A percentile compares a stretch with the other conserved stretches of the same genome.
Evolutionary conservation across 108 stramenopile species (phyloP).

Genomic region (Nitzschia inconspicua): DNA sequence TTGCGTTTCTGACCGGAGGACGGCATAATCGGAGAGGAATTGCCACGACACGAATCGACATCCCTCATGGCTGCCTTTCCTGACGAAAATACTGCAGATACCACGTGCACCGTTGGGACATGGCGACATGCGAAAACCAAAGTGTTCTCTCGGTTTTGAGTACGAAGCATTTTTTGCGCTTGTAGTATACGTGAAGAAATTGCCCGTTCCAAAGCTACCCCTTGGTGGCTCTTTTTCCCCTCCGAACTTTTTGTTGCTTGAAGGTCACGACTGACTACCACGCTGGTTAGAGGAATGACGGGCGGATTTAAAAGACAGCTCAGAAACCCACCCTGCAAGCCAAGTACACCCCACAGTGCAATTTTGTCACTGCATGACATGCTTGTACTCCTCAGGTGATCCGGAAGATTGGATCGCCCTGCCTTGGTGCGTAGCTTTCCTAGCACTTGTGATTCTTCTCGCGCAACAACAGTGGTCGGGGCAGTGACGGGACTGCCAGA

Average conservation of each 20-base stretch:
- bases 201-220: slow-evolving; percentile 57
- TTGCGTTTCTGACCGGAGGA: slow-evolving; percentile 6
- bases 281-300: slow-evolving; percentile 44
- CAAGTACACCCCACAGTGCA: slow-evolving; percentile 77
- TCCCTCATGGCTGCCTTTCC: slow-evolving; percentile 22
- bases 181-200: slow-evolving; percentile 38
- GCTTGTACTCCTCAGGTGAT: slow-evolving; percentile 64
- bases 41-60: not conserved
- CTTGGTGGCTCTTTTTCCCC: not conserved
- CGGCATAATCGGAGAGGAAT: not conserved
- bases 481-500: not conserved
- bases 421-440: slow-evolving; percentile 85
- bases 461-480: slow-evolving; percentile 37
- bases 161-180: not conserved
- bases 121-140: not conserved
- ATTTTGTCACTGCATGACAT: slow-evolving; percentile 94
- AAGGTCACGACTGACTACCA: slow-evolving; percentile 65
- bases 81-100: slow-evolving; percentile 2
- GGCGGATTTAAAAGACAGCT: slow-evolving; percentile 41
- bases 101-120: slow-evolving; percentile 18
- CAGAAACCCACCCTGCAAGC: slow-evolving; percentile 68
- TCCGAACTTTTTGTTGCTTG: not conserved
- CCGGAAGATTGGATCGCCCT: slow-evolving; percentile 82
- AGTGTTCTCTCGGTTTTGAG: not conserved
- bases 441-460: slow-evolving; percentile 64